Conservation (phyloP, 768 basidiomycete species). For the Russula foetens region DNA sequence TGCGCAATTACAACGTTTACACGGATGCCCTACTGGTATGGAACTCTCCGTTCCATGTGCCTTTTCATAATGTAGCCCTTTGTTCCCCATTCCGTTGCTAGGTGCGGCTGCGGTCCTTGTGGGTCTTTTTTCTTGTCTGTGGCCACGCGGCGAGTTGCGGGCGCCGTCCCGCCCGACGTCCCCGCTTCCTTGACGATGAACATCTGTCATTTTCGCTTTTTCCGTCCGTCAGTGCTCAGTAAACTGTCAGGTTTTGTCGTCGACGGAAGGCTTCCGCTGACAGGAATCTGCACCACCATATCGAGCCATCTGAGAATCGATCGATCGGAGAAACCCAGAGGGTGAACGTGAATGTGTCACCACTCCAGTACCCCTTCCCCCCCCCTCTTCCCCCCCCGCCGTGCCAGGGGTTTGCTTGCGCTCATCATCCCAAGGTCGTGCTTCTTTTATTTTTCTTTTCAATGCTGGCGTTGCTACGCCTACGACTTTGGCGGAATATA, state of each 20-base stretch:
- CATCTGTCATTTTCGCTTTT: slow-evolving; percentile 3
- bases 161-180: slow-evolving; percentile 4
- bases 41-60: slow-evolving; percentile 2
- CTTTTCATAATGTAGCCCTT: not conserved
- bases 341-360: not conserved
- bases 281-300: slow-evolving; percentile 9
- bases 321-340: slow-evolving; percentile 1
- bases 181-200: slow-evolving; percentile 5
- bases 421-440: not conserved
- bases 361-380: not conserved
- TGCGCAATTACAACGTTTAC: slow-evolving; percentile 1
- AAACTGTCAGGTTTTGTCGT: not conserved
- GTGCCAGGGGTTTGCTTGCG: not conserved
- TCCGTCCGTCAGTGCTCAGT: not conserved
- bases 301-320: slow-evolving; percentile 10
- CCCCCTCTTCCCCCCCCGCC: too few species aligned
- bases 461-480: slow-evolving; percentile 6
- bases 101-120: not conserved
- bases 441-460: slow-evolving; percentile 1
- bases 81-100: slow-evolving; percentile 5
- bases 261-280: not conserved
- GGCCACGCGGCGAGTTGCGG: not conserved
- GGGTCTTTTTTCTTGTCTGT: not conserved
- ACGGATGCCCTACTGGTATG: not conserved
- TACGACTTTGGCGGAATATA: not conserved